phyloP scores from a whole-genome alignment of 1,139 yeast species.

The Hanseniaspora gamundiae region DNA sequence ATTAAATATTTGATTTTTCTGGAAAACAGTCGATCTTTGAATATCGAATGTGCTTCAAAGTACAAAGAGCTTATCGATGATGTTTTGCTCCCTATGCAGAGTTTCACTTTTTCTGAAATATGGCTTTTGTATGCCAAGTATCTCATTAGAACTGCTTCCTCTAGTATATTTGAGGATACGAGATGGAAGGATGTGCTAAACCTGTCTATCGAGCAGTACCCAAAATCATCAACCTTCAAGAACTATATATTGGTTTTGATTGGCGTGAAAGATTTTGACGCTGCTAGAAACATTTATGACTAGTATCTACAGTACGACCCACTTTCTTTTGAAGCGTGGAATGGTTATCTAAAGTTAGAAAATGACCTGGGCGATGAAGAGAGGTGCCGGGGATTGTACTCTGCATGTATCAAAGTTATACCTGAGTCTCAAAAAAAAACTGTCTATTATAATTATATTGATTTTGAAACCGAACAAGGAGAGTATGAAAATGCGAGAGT shows the following conservation, averaged over 20 bases:
- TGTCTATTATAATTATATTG: slow-evolving; percentile 33
- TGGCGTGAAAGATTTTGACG: slow-evolving; percentile 57
- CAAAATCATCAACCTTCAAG: slow-evolving; percentile 47
- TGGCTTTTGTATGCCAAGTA: slow-evolving; percentile 69
- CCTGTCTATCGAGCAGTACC: slow-evolving; percentile 14
- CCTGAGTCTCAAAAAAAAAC: slow-evolving; percentile 8
- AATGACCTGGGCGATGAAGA: slow-evolving; percentile 54
- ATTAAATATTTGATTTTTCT: slow-evolving; percentile 51
- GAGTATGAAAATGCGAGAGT: slow-evolving; percentile 45
- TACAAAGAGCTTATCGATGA: slow-evolving; percentile 10
- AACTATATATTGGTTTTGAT: slow-evolving; percentile 46
- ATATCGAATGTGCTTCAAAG: slow-evolving; percentile 20
- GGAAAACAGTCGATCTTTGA: slow-evolving; percentile 33
- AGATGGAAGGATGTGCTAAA: slow-evolving; percentile 42
- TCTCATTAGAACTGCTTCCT: slow-evolving; percentile 47
- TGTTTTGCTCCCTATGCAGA: slow-evolving; percentile 39
- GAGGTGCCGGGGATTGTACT: slow-evolving; percentile 51
- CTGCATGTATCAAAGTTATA: slow-evolving; percentile 29
- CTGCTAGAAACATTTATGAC: slow-evolving; percentile 64
- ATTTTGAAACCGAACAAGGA: slow-evolving; percentile 46
- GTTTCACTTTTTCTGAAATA: slow-evolving; percentile 55
- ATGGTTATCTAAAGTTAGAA: slow-evolving; percentile 59
- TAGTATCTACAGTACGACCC: slow-evolving; percentile 51
- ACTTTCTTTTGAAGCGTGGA: slow-evolving; percentile 33
- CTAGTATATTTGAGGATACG: slow-evolving; percentile 49